These are phyloP conservation scores for Penicillium nordicum DNA, from an alignment of 2,329 filamentous ascomycete species.

Conservation along the genomic window DNA sequence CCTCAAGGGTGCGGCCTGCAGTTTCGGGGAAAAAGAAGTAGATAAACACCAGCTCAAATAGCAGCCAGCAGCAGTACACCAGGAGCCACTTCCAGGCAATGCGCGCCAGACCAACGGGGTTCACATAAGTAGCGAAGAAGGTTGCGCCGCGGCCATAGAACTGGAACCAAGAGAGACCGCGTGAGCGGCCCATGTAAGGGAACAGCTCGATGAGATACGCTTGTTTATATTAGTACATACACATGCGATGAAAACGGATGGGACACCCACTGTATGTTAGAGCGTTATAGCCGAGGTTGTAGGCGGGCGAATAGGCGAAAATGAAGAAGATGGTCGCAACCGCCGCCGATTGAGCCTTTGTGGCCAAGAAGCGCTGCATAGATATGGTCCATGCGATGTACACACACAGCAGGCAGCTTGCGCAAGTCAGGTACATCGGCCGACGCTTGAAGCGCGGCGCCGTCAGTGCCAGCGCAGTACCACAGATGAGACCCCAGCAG, in stretches of 20 bases:
- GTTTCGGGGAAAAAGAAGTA: slow-evolving; percentile 49
- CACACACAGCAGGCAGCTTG: slow-evolving; percentile 49
- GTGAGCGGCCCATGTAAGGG: slow-evolving; percentile 56
- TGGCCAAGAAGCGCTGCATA: slow-evolving; percentile 35
- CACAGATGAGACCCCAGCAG: slow-evolving; percentile 44
- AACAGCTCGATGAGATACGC: slow-evolving; percentile 57
- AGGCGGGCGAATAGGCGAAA: slow-evolving; percentile 58
- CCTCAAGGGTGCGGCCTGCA: slow-evolving; percentile 42
- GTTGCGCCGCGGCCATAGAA: slow-evolving; percentile 51
- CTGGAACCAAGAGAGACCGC: slow-evolving; percentile 58
- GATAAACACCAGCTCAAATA: slow-evolving; percentile 42
- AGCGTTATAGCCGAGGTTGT: slow-evolving; percentile 66
- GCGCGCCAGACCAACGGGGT: slow-evolving; percentile 45
- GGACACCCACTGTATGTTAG: slow-evolving; percentile 45
- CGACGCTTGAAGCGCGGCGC: slow-evolving; percentile 45
- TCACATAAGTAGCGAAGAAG: slow-evolving; percentile 51
- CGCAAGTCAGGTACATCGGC: slow-evolving; percentile 48
- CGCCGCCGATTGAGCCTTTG: slow-evolving; percentile 39
- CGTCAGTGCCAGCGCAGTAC: slow-evolving; percentile 38
- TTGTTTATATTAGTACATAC: slow-evolving; percentile 4
- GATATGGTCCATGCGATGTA: slow-evolving; percentile 58
- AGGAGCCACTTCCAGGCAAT: slow-evolving; percentile 46
- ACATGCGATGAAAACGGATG: not conserved
- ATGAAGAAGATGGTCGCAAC: slow-evolving; percentile 54
- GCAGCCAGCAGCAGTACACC: slow-evolving; percentile 44